A percentile compares a stretch with the other conserved stretches of the same genome.
Conservation (phyloP, 2,329 filamentous ascomycete genomes). For the Tetracladium maxilliforme region DNA sequence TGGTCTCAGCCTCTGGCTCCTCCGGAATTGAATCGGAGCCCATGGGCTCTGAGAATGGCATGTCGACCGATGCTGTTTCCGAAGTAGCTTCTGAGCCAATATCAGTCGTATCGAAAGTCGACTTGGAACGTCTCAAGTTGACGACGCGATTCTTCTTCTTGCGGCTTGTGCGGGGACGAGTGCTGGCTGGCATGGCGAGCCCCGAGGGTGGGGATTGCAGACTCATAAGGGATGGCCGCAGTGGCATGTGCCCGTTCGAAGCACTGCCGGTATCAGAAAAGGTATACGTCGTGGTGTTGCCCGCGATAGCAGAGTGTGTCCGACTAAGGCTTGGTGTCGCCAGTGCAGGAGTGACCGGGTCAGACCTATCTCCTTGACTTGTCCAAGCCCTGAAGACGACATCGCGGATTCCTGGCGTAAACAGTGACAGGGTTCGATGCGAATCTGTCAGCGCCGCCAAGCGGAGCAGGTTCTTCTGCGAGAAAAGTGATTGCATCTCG, state of each 20-base stretch:
- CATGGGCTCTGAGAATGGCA: too few species aligned
- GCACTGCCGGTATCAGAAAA: conserved; percentile 59
- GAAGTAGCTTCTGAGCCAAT: too few species aligned
- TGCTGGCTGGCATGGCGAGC: conserved; percentile 45
- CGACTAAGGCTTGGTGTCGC: conserved; percentile 38
- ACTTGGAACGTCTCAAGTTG: conserved; percentile 56
- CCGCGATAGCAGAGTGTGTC: conserved; percentile 46
- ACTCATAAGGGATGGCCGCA: conserved; percentile 51
- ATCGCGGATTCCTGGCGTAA: conserved; percentile 81
- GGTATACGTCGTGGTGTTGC: conserved; percentile 48
- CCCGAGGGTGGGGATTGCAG: conserved; percentile 45
- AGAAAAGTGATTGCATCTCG: conserved; percentile 82
- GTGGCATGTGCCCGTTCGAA: conserved; percentile 45
- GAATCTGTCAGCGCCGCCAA: conserved; percentile 75
- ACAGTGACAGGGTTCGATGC: conserved; percentile 78
- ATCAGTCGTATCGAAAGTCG: too few species aligned
- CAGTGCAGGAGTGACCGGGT: conserved; percentile 24
- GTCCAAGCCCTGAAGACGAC: conserved; percentile 90
- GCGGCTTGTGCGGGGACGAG: conserved; percentile 45
- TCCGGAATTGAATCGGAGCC: too few species aligned
- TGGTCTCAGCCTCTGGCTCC: too few species aligned
- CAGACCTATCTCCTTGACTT: conserved; percentile 56
- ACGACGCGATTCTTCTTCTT: conserved; percentile 79
- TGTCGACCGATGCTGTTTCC: too few species aligned
- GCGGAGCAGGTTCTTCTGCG: conserved; percentile 81